Base-by-base conservation (phyloP, 2,329 filamentous ascomycete species). In the Colletotrichum truncatum region DNA sequence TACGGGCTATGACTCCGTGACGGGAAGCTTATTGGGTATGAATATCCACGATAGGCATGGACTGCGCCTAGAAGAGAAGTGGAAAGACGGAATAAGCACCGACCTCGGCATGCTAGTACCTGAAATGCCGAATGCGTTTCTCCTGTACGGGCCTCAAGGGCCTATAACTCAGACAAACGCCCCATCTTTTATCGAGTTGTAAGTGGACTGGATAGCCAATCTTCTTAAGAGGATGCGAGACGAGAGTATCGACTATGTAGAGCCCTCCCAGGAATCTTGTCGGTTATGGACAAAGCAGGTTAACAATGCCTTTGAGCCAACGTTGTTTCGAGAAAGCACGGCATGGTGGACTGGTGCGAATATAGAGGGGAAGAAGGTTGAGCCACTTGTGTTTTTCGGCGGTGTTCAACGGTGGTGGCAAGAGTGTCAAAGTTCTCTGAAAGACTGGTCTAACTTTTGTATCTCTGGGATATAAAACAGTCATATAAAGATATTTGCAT, bases 81-180 rank as follows among this genome's bases (percentile, higher is more conserved):
- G 69, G 69, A 45, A 45, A 16, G 36, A 57, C 6, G 69, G 69
- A 10, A 61, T 72, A n/a, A 14, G 46, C 41, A 72, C 70, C 4
- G 65, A 69, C 26, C 56, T 72, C 5, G 70, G 70, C 23, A 71
- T 72, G 64, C 69, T 72, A 67, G 45, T 65, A 0, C 57, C 68
- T 1, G 59, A 54, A 4, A 23, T 69, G 38, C 70, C 70, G 1
- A 71, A 69, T n/a, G 68, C 66, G 5, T 71, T 71, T 25, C n/a
- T 72, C 16, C 26, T 72, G 5, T 72, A 72, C 41, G 69, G 71
- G 5, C 71, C 71, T 2, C 69, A 71, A 63, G 67, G 67, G 10
- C 69, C 70, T 0, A 70, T 68, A 0, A 55, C 67, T 6, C 61
- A 67, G 21, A 51, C 66, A 8, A 71, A 72, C 21, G 68, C 63